Conservation (phyloP, 2,329 filamentous ascomycete genomes). For the Phialocephala subalpina region DNA sequence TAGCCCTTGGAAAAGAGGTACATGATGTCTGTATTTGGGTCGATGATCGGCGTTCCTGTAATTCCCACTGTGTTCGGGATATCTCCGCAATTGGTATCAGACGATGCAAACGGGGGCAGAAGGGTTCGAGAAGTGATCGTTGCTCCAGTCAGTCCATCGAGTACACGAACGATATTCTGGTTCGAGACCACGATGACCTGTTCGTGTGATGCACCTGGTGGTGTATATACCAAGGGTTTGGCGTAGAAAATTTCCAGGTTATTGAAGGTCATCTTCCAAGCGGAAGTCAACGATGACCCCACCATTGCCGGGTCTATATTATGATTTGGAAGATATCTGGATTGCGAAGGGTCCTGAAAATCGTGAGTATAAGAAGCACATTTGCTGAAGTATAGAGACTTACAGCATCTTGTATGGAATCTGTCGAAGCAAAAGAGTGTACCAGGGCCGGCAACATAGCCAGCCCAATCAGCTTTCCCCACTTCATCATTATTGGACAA, state of each 20-base stretch:
- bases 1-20: constrained; percentile 32
- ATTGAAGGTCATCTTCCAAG: constrained; percentile 2
- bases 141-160: constrained; percentile 61
- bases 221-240: constrained; percentile 60
- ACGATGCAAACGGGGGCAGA: constrained; percentile 50
- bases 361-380: background rate
- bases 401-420: background rate
- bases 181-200: constrained; percentile 63
- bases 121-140: constrained; percentile 56
- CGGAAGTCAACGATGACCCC: background rate
- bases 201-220: constrained; percentile 52
- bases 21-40: constrained; percentile 25
- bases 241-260: constrained; percentile 50
- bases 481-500: constrained; percentile 7
- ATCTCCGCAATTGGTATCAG: constrained; percentile 17
- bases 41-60: constrained; percentile 31
- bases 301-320: constrained; percentile 12
- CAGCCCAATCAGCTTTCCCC: constrained; percentile 14
- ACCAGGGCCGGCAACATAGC: constrained; percentile 16
- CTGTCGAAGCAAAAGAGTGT: constrained; percentile 15
- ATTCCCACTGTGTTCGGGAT: constrained; percentile 30
- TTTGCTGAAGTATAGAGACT: background rate
- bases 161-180: constrained; percentile 64
- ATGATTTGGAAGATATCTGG: constrained; percentile 21
- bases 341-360: constrained; percentile 7